Evolutionary conservation across 768 basidiomycete genomes (phyloP).

Genomic region (Leccinum arenicola): DNA sequence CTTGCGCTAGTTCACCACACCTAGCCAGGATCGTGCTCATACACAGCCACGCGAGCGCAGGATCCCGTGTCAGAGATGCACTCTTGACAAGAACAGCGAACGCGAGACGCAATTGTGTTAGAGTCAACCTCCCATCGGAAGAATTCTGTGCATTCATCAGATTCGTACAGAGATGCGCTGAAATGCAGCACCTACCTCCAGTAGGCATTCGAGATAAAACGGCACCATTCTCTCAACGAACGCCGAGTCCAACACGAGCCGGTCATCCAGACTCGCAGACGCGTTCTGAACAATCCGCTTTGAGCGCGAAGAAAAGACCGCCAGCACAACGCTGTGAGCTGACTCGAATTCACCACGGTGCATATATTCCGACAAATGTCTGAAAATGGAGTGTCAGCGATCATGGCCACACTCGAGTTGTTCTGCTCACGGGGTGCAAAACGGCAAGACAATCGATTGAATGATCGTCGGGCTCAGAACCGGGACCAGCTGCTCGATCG

Average conservation of each 20-base stretch:
- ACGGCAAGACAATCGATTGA: conserved; percentile 51
- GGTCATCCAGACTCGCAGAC: conserved; percentile 7
- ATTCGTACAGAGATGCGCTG: conserved; percentile 1
- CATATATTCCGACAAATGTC: conserved; percentile 54
- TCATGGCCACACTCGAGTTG: neutral
- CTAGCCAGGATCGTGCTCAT: conserved; percentile 52
- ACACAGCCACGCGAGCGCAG: conserved; percentile 66
- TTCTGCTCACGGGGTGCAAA: conserved; percentile 61
- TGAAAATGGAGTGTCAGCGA: conserved; percentile 25
- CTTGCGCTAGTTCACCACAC: conserved; percentile 33
- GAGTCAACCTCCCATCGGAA: conserved; percentile 54
- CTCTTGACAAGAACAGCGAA: conserved; percentile 68
- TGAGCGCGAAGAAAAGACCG: conserved; percentile 65
- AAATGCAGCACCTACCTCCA: conserved; percentile 51
- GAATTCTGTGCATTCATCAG: conserved; percentile 50
- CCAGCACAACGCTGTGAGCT: conserved; percentile 78
- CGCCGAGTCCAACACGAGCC: conserved; percentile 21
- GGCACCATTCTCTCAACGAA: conserved; percentile 63
- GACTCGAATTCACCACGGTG: conserved; percentile 83
- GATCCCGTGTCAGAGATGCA: conserved; percentile 43
- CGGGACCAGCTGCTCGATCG: conserved; percentile 75
- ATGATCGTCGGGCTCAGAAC: conserved; percentile 53
- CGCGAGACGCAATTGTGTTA: conserved; percentile 67
- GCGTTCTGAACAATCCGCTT: conserved; percentile 29
- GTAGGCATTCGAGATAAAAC: conserved; percentile 68